Base-by-base conservation (phyloP, 768 basidiomycete genomes). In the Suillus placidus region DNA sequence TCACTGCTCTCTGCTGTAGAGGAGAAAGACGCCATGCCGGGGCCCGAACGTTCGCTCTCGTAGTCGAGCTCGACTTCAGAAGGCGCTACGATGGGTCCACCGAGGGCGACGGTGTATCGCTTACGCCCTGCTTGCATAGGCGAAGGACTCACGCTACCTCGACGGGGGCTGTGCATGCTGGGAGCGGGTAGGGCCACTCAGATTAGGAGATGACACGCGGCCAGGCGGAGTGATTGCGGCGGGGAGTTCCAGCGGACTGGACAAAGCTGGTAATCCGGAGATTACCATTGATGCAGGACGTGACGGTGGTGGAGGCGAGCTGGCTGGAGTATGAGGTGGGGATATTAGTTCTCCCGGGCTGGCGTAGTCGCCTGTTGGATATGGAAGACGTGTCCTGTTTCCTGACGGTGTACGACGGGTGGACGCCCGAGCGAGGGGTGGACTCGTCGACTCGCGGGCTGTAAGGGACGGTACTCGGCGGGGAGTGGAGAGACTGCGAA, bases 41-140 rank as follows among this genome's bases (percentile, higher is more conserved):
- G 71, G 34, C 77, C 64, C 9, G 70, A 68, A 16, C 60, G 34
- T 61, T 79, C 78, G 0, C 72, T 76, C 37, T 76, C 73, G 60
- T 73, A 72, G 5, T 75, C 78, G 10, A 71, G 67, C 42, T 69
- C 76, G 61, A 68, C 69, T 57, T 69, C 78, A 35, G 68, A 73
- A 65, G 70, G 75, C 43, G 71, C 79, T 67, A 86, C 83, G 66
- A 92, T 87, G 0, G 91, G 89, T 3, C 86, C 89, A 12, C 92
- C 92, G 0, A 95, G 83, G 0, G 93, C 93, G 38, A 94, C 93
- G 0, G 93, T 94, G 72, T 95, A 94, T 45, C 93, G 83, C 71
- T 95, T 95, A 66, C 93, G 70, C 23, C 66, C 69, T 2, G 55
- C 80, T 2, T 82, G 77, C 0, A 85, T 78, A 2, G 93, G 92